Conservation (phyloP, 257 asterid species). For the Vinca minor region DNA sequence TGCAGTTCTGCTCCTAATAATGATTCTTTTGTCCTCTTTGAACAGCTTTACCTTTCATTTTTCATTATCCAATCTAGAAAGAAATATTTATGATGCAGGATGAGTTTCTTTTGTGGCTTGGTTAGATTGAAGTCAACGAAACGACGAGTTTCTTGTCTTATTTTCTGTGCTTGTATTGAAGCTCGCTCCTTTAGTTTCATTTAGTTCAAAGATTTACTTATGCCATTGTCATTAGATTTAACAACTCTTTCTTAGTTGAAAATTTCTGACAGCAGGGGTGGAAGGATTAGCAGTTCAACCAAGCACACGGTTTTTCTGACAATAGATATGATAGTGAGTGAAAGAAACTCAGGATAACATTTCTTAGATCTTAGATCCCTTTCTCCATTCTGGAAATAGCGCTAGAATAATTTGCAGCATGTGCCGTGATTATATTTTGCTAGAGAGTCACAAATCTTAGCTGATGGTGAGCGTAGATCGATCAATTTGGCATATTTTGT, state of each 20-base stretch:
- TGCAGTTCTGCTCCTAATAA: not conserved
- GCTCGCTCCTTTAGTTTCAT: not conserved
- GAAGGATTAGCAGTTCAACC: not conserved
- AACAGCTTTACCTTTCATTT: not conserved
- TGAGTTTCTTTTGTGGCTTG: too few relatives aligned
- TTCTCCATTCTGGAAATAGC: not conserved
- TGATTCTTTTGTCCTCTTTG: not conserved
- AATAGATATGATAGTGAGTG: not conserved
- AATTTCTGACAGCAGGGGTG: not conserved
- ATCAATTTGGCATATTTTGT: not conserved
- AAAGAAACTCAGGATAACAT: not conserved
- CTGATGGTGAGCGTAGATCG: not conserved
- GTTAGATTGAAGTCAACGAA: not conserved
- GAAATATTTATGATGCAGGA: not conserved
- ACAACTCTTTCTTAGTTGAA: not conserved
- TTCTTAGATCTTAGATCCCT: not conserved
- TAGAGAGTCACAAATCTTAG: not conserved
- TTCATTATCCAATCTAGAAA: not conserved
- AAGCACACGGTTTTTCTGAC: not conserved
- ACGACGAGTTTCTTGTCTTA: not conserved
- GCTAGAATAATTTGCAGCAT: not conserved
- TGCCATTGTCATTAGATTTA: not conserved
- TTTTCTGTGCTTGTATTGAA: not conserved
- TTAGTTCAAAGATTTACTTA: not conserved
- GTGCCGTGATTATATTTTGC: not conserved